Evolutionary conservation across 768 basidiomycete species (phyloP).

Genomic region (Psilocybe cyanescens): DNA sequence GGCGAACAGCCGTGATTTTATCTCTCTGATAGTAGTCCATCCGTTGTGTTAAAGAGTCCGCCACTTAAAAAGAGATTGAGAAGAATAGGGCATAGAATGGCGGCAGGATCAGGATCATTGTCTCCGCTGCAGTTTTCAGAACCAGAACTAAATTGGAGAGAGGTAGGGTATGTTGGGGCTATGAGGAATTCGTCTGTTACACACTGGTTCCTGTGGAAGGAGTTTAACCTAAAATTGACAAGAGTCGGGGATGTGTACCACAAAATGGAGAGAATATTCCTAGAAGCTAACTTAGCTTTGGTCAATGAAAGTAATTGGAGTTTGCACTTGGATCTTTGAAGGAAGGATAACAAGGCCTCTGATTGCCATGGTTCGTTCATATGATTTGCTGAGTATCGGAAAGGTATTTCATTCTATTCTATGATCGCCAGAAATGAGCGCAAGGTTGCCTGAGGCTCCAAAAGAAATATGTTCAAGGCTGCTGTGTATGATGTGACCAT

Average conservation of each 20-base stretch:
- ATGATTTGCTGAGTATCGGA: slow-evolving; percentile 20
- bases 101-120: no score
- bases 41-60: no score
- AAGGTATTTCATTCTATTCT: slow-evolving; percentile 27
- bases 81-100: no score
- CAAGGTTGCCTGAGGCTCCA: not conserved
- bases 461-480: slow-evolving; percentile 6
- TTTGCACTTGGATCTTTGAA: slow-evolving; percentile 26
- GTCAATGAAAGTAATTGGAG: slow-evolving; percentile 7
- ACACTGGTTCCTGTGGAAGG: not conserved
- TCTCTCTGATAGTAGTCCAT: no score
- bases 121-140: no score
- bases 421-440: slow-evolving; percentile 20
- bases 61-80: no score
- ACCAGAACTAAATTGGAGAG: not conserved
- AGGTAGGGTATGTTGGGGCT: slow-evolving; percentile 8
- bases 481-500: slow-evolving; percentile 1
- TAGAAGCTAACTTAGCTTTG: not conserved
- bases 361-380: slow-evolving; percentile 26
- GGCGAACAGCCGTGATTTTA: no score
- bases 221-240: not conserved
- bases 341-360: slow-evolving; percentile 23
- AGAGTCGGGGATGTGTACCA: slow-evolving; percentile 5
- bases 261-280: slow-evolving; percentile 3
- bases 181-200: slow-evolving; percentile 7